phyloP scores from a whole-genome alignment of 2,329 filamentous ascomycete species.

The Scedosporium dehoogii region DNA sequence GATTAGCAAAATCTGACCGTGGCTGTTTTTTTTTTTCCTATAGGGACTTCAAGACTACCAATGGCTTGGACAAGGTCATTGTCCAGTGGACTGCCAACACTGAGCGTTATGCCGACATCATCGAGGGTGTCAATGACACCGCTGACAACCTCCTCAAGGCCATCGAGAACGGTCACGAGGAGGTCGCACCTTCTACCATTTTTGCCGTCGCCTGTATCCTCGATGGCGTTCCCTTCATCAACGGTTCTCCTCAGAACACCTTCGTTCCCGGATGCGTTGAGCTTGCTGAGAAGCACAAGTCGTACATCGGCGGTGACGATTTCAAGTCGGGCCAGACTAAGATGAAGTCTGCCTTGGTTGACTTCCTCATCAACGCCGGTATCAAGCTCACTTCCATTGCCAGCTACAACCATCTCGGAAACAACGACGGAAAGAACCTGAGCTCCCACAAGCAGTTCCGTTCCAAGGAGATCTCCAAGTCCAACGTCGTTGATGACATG shows the following conservation, averaged over 20 bases:
- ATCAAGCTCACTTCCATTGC: slow-evolving; percentile 98
- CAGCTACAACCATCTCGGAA: slow-evolving; percentile 98
- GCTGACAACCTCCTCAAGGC: slow-evolving; percentile 85
- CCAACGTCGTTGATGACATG: slow-evolving; percentile 99
- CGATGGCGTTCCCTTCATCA: slow-evolving; percentile 90
- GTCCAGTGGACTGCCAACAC: slow-evolving; percentile 99
- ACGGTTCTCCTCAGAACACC: slow-evolving; percentile 97
- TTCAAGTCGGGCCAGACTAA: slow-evolving; percentile 99
- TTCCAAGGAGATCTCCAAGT: slow-evolving; percentile 99
- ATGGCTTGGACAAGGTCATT: slow-evolving; percentile 87
- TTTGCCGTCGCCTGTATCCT: slow-evolving; percentile 93
- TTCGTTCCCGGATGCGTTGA: slow-evolving; percentile 90
- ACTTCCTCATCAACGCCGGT: slow-evolving; percentile 96
- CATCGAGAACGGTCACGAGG: slow-evolving; percentile 77
- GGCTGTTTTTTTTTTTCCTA: slow-evolving; percentile 5
- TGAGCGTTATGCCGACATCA: slow-evolving; percentile 84
- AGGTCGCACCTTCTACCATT: slow-evolving; percentile 90
- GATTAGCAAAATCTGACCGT: background rate
- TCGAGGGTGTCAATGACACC: slow-evolving; percentile 89
- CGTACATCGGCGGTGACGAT: slow-evolving; percentile 95
- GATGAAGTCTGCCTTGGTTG: slow-evolving; percentile 98
- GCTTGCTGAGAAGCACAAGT: slow-evolving; percentile 74
- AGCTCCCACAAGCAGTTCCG: slow-evolving; percentile 98
- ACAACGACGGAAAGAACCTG: slow-evolving; percentile 98
- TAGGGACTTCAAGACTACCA: slow-evolving; percentile 78